phyloP scores from a whole-genome alignment of 208 protist genomes.

The Perkinsela sp. region DNA sequence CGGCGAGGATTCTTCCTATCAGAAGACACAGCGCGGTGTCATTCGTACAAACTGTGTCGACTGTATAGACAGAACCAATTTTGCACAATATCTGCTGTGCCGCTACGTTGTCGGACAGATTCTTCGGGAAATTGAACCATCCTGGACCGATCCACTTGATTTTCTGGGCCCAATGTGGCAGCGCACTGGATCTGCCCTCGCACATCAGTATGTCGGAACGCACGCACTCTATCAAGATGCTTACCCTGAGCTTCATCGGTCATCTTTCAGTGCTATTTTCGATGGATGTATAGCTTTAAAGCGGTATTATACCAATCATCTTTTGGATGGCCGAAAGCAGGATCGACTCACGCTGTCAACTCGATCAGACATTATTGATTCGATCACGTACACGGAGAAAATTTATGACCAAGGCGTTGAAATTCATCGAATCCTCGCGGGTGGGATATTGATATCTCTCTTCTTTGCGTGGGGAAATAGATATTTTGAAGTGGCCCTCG shows the following conservation, averaged over 20 bases:
- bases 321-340: background rate
- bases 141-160: background rate
- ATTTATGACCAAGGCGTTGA: background rate
- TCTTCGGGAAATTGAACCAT: background rate
- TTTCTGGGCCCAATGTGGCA: background rate
- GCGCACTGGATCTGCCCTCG: background rate
- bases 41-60: constrained; percentile 87
- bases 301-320: background rate
- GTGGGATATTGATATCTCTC: background rate
- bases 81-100: constrained; percentile 72
- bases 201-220: background rate
- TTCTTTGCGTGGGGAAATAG: background rate
- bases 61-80: constrained; percentile 87
- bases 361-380: background rate
- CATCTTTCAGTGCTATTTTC: background rate
- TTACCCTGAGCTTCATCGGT: background rate
- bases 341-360: background rate
- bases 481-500: background rate
- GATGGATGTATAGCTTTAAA: background rate
- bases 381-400: background rate
- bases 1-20: background rate
- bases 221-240: background rate
- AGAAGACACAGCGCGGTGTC: constrained; percentile 38
- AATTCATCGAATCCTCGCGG: background rate
- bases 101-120: constrained; percentile 8